Evolutionary conservation across 331 rosid genomes (phyloP).

Genomic region (Prunus yedoensis): DNA sequence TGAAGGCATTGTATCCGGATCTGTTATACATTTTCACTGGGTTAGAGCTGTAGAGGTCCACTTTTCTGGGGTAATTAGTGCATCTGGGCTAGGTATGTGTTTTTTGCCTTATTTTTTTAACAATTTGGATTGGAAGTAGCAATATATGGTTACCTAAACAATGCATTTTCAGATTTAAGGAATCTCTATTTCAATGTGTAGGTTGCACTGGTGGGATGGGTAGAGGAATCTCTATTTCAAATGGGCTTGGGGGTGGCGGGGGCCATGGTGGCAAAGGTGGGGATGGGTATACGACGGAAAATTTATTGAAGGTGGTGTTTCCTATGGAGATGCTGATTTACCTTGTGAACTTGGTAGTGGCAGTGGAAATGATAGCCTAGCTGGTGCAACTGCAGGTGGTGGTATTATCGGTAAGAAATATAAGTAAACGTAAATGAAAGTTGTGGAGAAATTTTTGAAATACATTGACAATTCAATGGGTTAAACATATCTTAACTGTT

Average conservation of each 20-base stretch:
- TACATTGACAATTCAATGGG: neutral
- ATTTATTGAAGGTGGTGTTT: conserved; percentile 71
- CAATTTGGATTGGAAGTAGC: neutral
- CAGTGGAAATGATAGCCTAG: conserved; percentile 74
- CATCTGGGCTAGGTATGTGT: conserved; percentile 82
- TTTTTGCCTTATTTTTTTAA: conserved; percentile 14
- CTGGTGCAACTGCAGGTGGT: conserved; percentile 83
- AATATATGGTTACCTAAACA: neutral
- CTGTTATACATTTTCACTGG: conserved; percentile 93
- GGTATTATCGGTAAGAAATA: conserved; percentile 73
- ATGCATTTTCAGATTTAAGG: neutral
- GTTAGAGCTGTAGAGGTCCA: conserved; percentile 59
- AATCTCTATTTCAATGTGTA: conserved; percentile 24
- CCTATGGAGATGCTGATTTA: conserved; percentile 74
- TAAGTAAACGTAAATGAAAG: neutral
- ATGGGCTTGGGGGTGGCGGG: conserved; percentile 85
- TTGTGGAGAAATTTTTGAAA: neutral
- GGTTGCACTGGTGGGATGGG: conserved; percentile 94
- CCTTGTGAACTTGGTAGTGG: conserved; percentile 99
- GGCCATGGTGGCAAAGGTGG: conserved; percentile 99
- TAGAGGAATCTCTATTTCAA: conserved; percentile 51
- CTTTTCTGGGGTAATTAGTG: conserved; percentile 66
- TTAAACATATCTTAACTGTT: neutral
- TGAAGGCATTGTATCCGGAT: conserved; percentile 79
- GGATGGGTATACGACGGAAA: conserved; percentile 55